Evolutionary conservation across 768 basidiomycete species (phyloP).

Genomic region (Melanogaster broomeanus): DNA sequence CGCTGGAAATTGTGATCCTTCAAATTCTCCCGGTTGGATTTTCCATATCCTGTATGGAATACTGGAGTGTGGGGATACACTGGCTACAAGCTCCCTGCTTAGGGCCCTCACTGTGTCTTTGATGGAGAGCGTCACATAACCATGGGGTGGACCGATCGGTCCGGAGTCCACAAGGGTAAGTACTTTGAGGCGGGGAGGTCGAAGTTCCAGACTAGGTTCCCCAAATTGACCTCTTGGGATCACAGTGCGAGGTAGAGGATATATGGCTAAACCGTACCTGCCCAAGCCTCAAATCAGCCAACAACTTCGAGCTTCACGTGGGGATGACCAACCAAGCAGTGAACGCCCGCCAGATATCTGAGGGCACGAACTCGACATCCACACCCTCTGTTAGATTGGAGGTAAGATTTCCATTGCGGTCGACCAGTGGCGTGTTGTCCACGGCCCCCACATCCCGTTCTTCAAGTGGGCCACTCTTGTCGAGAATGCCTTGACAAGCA

Average conservation of each 20-base stretch:
- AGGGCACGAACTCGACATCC: conserved; percentile 77
- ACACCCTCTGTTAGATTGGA: conserved; percentile 56
- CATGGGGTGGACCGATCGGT: conserved; percentile 31
- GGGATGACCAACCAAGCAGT: conserved; percentile 49
- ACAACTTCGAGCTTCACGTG: background rate
- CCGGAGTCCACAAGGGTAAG: conserved; percentile 42
- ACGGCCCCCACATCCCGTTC: conserved; percentile 73
- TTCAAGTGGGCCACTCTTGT: conserved; percentile 65
- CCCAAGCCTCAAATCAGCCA: background rate
- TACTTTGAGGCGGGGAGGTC: conserved; percentile 65
- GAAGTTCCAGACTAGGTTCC: conserved; percentile 64
- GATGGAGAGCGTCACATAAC: conserved; percentile 49
- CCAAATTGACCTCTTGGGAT: conserved; percentile 57
- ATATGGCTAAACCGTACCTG: conserved; percentile 71
- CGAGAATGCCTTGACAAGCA: conserved; percentile 66
- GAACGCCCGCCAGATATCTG: conserved; percentile 69
- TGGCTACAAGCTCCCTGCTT: conserved; percentile 41
- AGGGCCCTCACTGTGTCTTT: conserved; percentile 50
- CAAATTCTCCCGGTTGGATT: conserved; percentile 40
- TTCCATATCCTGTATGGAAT: conserved; percentile 66
- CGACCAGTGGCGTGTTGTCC: conserved; percentile 69
- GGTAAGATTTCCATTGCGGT: conserved; percentile 47
- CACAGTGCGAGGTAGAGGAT: conserved; percentile 65
- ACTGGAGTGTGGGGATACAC: conserved; percentile 33
- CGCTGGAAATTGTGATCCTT: conserved; percentile 31